Conservation (phyloP, 768 basidiomycete species). For the Mrakia blollopis region DNA sequence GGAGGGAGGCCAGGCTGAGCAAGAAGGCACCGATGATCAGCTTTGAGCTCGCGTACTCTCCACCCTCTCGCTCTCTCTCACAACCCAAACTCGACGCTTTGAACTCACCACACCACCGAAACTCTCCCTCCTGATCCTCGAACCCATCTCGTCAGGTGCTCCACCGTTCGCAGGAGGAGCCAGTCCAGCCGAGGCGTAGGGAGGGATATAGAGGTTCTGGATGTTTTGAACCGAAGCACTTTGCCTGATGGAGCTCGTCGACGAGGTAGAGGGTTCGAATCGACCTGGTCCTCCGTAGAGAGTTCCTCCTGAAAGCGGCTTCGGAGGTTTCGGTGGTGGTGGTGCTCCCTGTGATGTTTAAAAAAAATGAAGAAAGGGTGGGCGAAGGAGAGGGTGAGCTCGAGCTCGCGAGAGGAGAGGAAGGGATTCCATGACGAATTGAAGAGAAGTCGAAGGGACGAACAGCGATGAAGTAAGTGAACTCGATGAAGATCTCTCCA, state of each 20-base stretch:
- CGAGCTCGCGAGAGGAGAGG: too few species aligned
- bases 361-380: neutral
- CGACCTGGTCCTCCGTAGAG: slow-evolving; percentile 16
- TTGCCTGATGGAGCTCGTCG: slow-evolving; percentile 13
- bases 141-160: neutral
- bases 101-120: neutral
- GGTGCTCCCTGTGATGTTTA: slow-evolving; percentile 16
- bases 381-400: neutral
- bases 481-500: slow-evolving; percentile 84
- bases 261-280: neutral
- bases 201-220: slow-evolving; percentile 21
- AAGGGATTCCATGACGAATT: neutral
- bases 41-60: neutral
- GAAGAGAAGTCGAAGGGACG: slow-evolving; percentile 18
- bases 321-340: slow-evolving; percentile 28
- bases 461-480: slow-evolving; percentile 80
- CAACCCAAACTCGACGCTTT: neutral
- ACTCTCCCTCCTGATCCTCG: slow-evolving; percentile 11
- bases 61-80: too few species aligned
- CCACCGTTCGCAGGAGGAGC: neutral
- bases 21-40: neutral
- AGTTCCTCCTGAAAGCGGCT: neutral
- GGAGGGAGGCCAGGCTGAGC: neutral
- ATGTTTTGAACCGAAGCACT: slow-evolving; percentile 10
- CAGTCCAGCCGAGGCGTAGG: neutral